These are phyloP conservation scores for Durusdinium trenchii DNA, from an alignment of 73 alveolate species.

Conservation along the genomic window DNA sequence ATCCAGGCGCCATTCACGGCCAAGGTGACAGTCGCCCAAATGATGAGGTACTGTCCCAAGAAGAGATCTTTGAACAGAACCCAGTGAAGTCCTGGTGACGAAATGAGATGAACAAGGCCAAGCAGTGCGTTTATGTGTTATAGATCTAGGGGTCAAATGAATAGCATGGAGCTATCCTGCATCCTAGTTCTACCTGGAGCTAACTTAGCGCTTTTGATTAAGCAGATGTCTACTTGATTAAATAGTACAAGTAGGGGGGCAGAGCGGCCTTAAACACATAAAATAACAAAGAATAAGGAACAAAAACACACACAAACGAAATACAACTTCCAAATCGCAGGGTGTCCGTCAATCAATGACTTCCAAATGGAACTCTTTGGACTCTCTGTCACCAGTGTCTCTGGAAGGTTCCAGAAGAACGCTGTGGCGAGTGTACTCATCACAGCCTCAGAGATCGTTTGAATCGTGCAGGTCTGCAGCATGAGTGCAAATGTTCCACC, in stretches of 20 bases:
- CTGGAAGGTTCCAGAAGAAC: constrained; percentile 39
- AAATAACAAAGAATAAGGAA: background rate
- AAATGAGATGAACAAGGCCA: background rate
- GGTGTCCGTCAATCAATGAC: constrained; percentile 18
- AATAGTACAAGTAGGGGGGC: background rate
- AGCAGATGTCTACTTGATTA: background rate
- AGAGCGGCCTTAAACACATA: background rate
- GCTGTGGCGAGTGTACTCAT: constrained; percentile 22
- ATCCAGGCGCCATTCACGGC: constrained; percentile 60
- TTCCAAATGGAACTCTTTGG: background rate
- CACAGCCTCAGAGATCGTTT: background rate
- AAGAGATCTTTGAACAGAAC: background rate
- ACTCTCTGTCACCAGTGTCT: background rate
- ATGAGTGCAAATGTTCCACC: too few relatives aligned
- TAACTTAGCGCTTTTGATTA: background rate
- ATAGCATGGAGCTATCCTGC: background rate
- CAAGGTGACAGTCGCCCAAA: constrained; percentile 48
- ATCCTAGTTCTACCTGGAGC: background rate
- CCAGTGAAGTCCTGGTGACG: constrained; percentile 39
- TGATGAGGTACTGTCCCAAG: constrained; percentile 39
- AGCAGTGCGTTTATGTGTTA: background rate
- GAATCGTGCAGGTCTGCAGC: too few relatives aligned
- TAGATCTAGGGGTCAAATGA: background rate
- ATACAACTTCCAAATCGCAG: background rate
- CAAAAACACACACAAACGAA: background rate